Evolutionary conservation across 257 asterid species (phyloP).

Genomic region (Ajuga chamaepitys): DNA sequence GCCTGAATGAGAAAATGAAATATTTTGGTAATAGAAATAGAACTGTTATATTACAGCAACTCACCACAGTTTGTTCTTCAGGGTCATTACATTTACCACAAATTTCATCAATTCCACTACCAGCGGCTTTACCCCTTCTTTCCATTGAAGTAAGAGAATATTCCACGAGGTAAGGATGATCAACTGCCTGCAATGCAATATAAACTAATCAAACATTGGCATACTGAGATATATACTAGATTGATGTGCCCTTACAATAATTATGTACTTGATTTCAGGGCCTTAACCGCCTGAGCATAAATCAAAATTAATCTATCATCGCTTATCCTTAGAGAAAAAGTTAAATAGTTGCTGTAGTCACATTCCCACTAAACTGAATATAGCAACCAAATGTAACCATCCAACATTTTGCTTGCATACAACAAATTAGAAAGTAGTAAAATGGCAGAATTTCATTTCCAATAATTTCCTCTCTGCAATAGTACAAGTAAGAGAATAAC

Average conservation of each 20-base stretch:
- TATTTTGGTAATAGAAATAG: background rate
- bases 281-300: background rate
- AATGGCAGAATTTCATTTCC: too few species aligned
- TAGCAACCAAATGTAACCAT: too few species aligned
- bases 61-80: conserved; percentile 75
- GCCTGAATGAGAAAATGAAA: background rate
- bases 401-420: too few species aligned
- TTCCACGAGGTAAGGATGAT: conserved; percentile 95
- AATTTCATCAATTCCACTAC: conserved; percentile 33
- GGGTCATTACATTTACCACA: conserved; percentile 69
- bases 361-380: too few species aligned
- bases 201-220: conserved; percentile 14
- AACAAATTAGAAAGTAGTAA: too few species aligned
- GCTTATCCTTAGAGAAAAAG: background rate
- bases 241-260: background rate
- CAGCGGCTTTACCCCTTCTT: conserved; percentile 43
- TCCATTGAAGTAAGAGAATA: conserved; percentile 62
- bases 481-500: too few species aligned
- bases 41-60: conserved; percentile 16
- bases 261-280: background rate
- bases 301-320: background rate
- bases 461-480: too few species aligned
- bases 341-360: too few species aligned
- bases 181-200: conserved; percentile 73
- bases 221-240: background rate